Base-by-base conservation (phyloP, 331 rosid species). In the Rhamnella rubrinervis region DNA sequence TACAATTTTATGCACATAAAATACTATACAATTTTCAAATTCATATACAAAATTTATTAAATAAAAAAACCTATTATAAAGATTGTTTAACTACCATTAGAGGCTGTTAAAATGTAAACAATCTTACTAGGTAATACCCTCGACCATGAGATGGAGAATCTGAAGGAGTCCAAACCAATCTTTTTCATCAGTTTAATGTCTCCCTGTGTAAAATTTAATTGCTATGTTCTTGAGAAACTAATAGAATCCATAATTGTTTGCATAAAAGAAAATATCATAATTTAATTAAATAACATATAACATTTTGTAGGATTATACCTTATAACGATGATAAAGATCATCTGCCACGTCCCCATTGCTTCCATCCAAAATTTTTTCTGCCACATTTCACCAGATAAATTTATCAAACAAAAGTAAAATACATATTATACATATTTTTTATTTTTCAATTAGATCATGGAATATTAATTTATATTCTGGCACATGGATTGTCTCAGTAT, bases 101-200 rank as follows among this genome's bases (percentile, higher is more conserved):
- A 31, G 5, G 35, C 4, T 31, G 35, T 31, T 31, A 31, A 31
- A 31, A 31, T 31, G 35, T 31, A 4, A 31, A 31, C 35, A 14
- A 47, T 64, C 80, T 68, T 80, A 88, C 92, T 78, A 0, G 96
- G 89, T 8, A 88, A 71, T 50, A 88, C 59, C 76, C 96, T 62
- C 3, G 85, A 15, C 96, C 92, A 88, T n/a, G 96, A 86, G 55
- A 88, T 55, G 55, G 92, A 88, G 51, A 88, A 80, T 63, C 92
- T 82, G 40, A 71, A 84, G 2, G 92, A 78, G n/a, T 84, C 85
- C 38, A 86, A 8, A 6, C 88, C 87, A n/a, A 86, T 63, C 61
- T 80, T 74, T 60, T 82, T 84, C 70, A 82, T 75, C 18, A 86
- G 4, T 11, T 78, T 26, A 40, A 86, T 64, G 66, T 88, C 96